Evolutionary conservation across 2,329 filamentous ascomycete species (phyloP), one percentile per base, ranked within the genome.

Genomic region (Trichoderma aggressivum): DNA sequence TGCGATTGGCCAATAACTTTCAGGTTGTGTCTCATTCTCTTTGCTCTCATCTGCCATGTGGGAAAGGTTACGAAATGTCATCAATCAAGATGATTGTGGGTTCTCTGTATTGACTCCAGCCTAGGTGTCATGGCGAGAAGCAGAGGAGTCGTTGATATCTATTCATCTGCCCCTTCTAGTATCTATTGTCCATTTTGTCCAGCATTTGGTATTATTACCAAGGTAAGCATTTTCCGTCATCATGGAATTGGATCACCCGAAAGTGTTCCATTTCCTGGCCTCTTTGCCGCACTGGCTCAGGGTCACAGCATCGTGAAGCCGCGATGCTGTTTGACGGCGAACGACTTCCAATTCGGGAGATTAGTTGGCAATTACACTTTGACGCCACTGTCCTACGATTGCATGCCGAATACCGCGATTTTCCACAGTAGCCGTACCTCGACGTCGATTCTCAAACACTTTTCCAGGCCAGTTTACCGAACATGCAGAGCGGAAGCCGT

Each of bases 331-430:
- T n/a, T 66, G 50, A 58, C 32, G 50, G 16, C 50, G 63, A 66
- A 56, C 50, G 50, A 60, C 55, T 43, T 68, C 50, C 26, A 32
- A 68, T 28, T 34, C 36, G 53, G 65, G 65, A 68, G 28, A 56
- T 59, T 68, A 56, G 65, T 28, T 60, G 36, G 36, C 39, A 60
- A 28, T 34, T 60, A 50, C 32, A 66, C 50, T 53, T 66, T 66
- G 24, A 66, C 63, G 63, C 63, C 63, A 66, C 63, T 7, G 63
- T 58, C 50, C 53, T 66, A 66, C 63, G 58, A 39, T 7, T 16
- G 16, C 50, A 43, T 58, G 50, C 50, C 24, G 50, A 58, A 30
- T 18, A 26, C 63, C 39, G 65, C 28, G 10, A 24, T n/a, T 24
- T 59, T 50, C 26, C 3, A 47, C 5, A 30, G n/a, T 60, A 47